Conservation (phyloP, 164 flowering plant species). For the Vitis riparia region DNA sequence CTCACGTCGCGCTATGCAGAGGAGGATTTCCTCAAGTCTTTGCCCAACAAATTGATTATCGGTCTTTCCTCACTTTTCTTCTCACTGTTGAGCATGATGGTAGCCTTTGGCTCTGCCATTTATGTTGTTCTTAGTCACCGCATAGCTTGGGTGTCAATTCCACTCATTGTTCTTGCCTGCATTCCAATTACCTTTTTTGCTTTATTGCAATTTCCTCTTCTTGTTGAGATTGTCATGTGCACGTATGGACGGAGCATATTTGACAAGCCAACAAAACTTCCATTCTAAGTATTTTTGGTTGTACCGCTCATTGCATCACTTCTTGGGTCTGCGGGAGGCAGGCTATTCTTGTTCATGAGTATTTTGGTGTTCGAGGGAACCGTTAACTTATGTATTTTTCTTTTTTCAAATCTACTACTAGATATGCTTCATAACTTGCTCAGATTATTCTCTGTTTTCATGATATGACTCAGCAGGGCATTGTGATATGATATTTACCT, state of each 20-base stretch:
- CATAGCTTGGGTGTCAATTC: constrained; percentile 18
- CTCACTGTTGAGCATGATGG: constrained; percentile 24
- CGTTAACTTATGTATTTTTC: too few relatives aligned
- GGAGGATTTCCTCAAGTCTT: constrained; percentile 21
- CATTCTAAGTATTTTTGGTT: not conserved
- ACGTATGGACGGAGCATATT: constrained; percentile 24
- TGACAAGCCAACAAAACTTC: constrained; percentile 10
- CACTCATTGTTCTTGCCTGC: constrained; percentile 18
- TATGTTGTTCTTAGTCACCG: not conserved
- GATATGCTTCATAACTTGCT: too few relatives aligned
- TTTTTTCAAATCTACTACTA: too few relatives aligned
- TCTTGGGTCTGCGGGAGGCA: too few relatives aligned
- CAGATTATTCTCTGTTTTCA: too few relatives aligned
- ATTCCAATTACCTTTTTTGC: constrained; percentile 21
- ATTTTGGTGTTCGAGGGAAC: too few relatives aligned
- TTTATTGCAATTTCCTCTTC: constrained; percentile 21
- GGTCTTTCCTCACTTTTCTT: constrained; percentile 25
- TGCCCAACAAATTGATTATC: constrained; percentile 18
- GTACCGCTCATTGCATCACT: too few relatives aligned
- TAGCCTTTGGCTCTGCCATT: constrained; percentile 16
- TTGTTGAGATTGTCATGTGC: constrained; percentile 18
- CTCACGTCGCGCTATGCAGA: constrained; percentile 19
- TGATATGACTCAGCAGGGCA: too few relatives aligned
- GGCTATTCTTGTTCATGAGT: too few relatives aligned
- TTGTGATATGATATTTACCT: too few relatives aligned